A percentile compares a stretch with the other conserved stretches of the same genome.
Conservation (phyloP, 352 stramenopile species). For the Pythium scleroteichum region DNA sequence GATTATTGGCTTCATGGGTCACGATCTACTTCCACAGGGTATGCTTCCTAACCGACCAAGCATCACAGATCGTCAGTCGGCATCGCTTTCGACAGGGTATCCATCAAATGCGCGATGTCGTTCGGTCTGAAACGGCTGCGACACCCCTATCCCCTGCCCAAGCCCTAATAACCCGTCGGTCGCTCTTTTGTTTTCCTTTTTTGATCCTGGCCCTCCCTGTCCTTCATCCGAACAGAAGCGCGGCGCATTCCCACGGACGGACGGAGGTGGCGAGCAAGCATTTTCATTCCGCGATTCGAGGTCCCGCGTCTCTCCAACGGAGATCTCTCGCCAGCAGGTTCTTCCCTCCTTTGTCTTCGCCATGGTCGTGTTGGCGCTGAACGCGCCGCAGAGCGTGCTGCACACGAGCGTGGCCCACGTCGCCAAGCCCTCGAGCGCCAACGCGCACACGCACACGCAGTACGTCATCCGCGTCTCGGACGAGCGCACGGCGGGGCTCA, state of each 20-base stretch:
- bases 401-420: slow-evolving; percentile 83
- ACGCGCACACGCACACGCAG: slow-evolving; percentile 75
- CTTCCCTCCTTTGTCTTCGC: background rate
- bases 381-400: slow-evolving; percentile 48
- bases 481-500: slow-evolving; percentile 59
- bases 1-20: background rate
- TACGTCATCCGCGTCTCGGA: slow-evolving; percentile 87
- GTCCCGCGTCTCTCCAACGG: background rate
- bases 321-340: background rate
- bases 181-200: slow-evolving; percentile 7
- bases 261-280: background rate
- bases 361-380: slow-evolving; percentile 29
- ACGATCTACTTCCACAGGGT: background rate
- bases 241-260: slow-evolving; percentile 14
- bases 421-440: slow-evolving; percentile 53
- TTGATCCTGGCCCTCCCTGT: slow-evolving; percentile 8
- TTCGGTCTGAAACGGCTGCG: slow-evolving; percentile 11
- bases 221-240: slow-evolving; percentile 18
- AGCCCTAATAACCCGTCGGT: slow-evolving; percentile 19
- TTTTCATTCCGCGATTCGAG: background rate
- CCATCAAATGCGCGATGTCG: background rate
- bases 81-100: slow-evolving; percentile 13
- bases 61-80: slow-evolving; percentile 4
- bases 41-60: background rate
- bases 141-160: slow-evolving; percentile 7